A percentile compares a stretch with the other conserved stretches of the same genome.
Conservation (phyloP, 768 basidiomycete species). For the Lactifluus pinguis region DNA sequence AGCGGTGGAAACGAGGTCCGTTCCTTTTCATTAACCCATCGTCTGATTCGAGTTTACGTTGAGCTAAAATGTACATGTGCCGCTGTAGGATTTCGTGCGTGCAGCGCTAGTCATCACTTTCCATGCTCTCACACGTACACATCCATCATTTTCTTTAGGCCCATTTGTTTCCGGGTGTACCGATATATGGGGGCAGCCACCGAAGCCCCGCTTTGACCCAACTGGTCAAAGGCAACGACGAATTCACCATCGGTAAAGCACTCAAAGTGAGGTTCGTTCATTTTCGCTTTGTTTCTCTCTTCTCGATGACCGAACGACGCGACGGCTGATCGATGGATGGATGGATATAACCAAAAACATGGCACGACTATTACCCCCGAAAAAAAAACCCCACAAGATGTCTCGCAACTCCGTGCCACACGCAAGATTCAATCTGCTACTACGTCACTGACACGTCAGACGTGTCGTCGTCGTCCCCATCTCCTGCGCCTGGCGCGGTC, state of each 20-base stretch:
- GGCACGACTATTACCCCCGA: not conserved
- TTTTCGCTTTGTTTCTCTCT: too few species aligned
- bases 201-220: constrained; percentile 57
- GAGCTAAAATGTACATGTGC: not conserved
- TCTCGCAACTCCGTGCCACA: constrained; percentile 87
- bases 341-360: not conserved
- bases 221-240: constrained; percentile 72
- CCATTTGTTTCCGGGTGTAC: constrained; percentile 34
- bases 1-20: constrained; percentile 76
- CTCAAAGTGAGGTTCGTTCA: constrained; percentile 48
- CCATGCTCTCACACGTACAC: not conserved
- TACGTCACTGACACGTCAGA: constrained; percentile 41
- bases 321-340: not conserved
- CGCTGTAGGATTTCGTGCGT: constrained; percentile 36
- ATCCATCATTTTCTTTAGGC: constrained; percentile 27
- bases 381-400: constrained; percentile 37
- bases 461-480: constrained; percentile 24
- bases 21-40: not conserved
- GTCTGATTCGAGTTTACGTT: not conserved
- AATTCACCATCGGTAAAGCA: constrained; percentile 61
- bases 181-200: constrained; percentile 74
- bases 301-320: not conserved
- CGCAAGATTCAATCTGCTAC: constrained; percentile 94
- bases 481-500: constrained; percentile 53
- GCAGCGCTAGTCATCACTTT: not conserved